Evolutionary conservation across 805 yeast species (phyloP).

Genomic region (Candida sanyiensis): DNA sequence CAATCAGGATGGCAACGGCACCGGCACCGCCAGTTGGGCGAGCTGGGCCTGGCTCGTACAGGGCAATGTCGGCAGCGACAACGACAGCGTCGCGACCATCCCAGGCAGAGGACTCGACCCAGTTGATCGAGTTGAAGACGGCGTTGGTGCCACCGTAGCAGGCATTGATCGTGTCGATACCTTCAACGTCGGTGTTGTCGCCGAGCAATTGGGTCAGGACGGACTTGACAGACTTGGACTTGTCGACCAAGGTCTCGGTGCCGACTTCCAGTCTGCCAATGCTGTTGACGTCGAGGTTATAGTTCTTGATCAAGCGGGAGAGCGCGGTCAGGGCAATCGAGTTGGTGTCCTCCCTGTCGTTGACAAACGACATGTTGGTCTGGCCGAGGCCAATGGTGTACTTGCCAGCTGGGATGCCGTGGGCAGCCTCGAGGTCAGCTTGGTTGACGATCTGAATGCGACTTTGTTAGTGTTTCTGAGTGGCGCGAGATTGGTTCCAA

Average conservation of each 20-base stretch:
- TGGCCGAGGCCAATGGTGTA: slow-evolving; percentile 98
- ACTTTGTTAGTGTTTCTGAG: neutral
- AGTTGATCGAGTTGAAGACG: slow-evolving; percentile 85
- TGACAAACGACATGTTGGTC: slow-evolving; percentile 95
- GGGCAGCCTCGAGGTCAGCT: slow-evolving; percentile 76
- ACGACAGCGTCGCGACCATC: slow-evolving; percentile 98
- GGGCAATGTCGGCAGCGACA: slow-evolving; percentile 96
- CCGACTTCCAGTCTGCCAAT: slow-evolving; percentile 98
- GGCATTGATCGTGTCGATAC: slow-evolving; percentile 92
- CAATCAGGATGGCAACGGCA: slow-evolving; percentile 87
- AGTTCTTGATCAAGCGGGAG: slow-evolving; percentile 68
- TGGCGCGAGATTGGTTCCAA: no score
- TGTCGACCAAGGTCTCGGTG: slow-evolving; percentile 94
- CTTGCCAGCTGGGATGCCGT: slow-evolving; percentile 87
- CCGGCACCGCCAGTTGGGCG: slow-evolving; percentile 99
- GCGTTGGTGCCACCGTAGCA: slow-evolving; percentile 99
- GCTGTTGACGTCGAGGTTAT: slow-evolving; percentile 70
- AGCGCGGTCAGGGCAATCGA: slow-evolving; percentile 90
- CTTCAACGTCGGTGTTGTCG: slow-evolving; percentile 87
- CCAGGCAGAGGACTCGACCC: slow-evolving; percentile 96
- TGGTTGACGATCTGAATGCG: slow-evolving; percentile 65
- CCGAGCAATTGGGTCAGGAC: slow-evolving; percentile 92
- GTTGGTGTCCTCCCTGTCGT: slow-evolving; percentile 96
- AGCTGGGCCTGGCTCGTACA: slow-evolving; percentile 94
- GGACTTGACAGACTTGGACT: slow-evolving; percentile 93